Conservation (phyloP, 2,329 filamentous ascomycete genomes). For the Lachnellula subtilissima region DNA sequence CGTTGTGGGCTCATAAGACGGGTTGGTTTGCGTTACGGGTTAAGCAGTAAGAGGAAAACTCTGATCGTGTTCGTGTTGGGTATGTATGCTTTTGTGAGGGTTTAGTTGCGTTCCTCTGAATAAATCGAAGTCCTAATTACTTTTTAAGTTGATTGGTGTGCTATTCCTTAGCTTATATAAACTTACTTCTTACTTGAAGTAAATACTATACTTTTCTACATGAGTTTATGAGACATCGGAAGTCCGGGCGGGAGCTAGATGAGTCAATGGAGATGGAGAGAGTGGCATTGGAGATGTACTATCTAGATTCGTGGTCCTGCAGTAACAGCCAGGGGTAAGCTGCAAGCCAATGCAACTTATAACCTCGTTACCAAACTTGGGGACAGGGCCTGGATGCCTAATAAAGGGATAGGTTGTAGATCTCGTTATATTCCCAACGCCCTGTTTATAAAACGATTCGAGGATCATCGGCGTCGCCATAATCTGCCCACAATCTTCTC, state of each 20-base stretch:
- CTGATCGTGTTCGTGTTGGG: too few relatives aligned
- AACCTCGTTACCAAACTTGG: slow-evolving; percentile 2
- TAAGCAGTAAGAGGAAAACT: too few relatives aligned
- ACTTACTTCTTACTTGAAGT: too few relatives aligned
- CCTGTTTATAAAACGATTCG: not conserved
- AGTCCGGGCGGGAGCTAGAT: not conserved
- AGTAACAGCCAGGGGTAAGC: not conserved
- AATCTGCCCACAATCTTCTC: not conserved
- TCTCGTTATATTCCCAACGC: not conserved
- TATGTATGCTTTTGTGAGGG: too few relatives aligned
- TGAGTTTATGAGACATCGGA: too few relatives aligned
- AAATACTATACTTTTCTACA: too few relatives aligned
- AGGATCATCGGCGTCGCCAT: not conserved
- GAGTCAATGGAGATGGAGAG: not conserved
- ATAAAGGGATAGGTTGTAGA: not conserved
- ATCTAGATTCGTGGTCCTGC: not conserved
- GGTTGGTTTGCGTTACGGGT: too few relatives aligned
- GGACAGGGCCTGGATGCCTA: slow-evolving; percentile 2
- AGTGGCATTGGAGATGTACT: slow-evolving; percentile 1
- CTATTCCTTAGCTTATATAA: too few relatives aligned
- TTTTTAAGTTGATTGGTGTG: too few relatives aligned
- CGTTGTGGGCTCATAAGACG: too few relatives aligned
- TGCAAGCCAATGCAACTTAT: slow-evolving; percentile 1
- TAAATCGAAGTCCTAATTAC: too few relatives aligned
- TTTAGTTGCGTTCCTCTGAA: too few relatives aligned